These are phyloP conservation scores for Russula virescens DNA, from an alignment of 768 basidiomycete species.

Conservation along the genomic window DNA sequence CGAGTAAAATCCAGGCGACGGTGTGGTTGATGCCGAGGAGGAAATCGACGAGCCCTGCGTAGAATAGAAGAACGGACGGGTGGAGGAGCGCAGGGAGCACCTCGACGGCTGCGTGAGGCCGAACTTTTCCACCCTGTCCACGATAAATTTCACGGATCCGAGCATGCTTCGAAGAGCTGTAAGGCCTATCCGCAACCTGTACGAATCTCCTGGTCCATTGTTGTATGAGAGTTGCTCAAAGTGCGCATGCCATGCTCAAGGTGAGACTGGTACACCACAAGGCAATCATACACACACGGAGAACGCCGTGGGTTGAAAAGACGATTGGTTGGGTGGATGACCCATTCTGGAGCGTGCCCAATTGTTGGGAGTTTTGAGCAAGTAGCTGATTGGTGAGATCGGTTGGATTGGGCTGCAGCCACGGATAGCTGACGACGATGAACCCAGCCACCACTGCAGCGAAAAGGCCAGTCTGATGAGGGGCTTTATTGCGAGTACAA, in stretches of 20 bases:
- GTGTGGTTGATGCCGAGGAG: too few species aligned
- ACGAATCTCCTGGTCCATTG: too few species aligned
- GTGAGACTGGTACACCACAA: slow-evolving; percentile 20
- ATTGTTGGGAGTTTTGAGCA: slow-evolving; percentile 17
- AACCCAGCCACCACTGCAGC: slow-evolving; percentile 26
- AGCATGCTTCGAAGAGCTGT: slow-evolving; percentile 15
- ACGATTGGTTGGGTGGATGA: neutral
- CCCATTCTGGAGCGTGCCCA: neutral
- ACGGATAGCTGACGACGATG: slow-evolving; percentile 22
- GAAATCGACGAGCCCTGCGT: too few species aligned
- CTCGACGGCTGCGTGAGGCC: slow-evolving; percentile 14
- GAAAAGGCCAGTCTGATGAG: slow-evolving; percentile 27
- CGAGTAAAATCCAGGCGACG: slow-evolving; percentile 7
- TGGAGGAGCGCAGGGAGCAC: too few species aligned
- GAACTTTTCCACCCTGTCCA: slow-evolving; percentile 13
- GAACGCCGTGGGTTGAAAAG: neutral
- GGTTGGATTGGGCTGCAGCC: slow-evolving; percentile 17
- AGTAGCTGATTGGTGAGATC: slow-evolving; percentile 13
- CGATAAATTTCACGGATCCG: slow-evolving; percentile 18
- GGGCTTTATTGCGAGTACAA: too few species aligned
- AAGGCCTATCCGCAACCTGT: slow-evolving; percentile 13
- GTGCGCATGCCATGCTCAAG: slow-evolving; percentile 13
- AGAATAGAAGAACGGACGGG: too few species aligned
- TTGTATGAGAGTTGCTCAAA: too few species aligned
- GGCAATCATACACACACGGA: slow-evolving; percentile 17